Percentiles rank a stretch among this genome's conserved stretches.
Conservation (phyloP, 208 protist genomes). For the Acanthamoeba triangularis region DNA sequence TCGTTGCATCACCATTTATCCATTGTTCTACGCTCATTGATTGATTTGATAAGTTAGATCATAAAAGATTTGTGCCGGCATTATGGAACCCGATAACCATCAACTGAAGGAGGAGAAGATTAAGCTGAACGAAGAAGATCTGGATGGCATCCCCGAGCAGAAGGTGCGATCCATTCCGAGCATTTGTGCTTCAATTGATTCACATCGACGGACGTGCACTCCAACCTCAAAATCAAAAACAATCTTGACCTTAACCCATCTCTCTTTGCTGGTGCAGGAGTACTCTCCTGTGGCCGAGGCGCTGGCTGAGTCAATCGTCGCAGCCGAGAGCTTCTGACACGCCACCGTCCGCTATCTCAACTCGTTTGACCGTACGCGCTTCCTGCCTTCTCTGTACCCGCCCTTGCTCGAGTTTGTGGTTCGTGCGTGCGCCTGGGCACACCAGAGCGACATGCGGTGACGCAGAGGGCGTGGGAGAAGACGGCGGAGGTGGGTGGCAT, state of each 20-base stretch:
- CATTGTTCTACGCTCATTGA: not conserved
- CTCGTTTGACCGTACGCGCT: not conserved
- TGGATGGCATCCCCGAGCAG: not conserved
- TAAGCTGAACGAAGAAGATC: not conserved
- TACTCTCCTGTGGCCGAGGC: constrained; percentile 4
- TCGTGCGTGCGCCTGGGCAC: not conserved
- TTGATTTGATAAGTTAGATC: no score
- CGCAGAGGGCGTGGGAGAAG: not conserved
- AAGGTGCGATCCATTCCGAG: not conserved
- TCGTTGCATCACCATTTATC: no score
- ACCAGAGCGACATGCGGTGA: constrained; percentile 1
- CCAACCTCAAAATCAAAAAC: no score
- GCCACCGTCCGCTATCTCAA: not conserved
- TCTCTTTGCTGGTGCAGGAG: not conserved
- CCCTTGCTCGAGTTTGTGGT: not conserved
- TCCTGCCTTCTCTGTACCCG: not conserved
- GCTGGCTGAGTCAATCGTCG: not conserved
- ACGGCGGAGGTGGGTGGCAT: not conserved
- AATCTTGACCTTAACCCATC: no score
- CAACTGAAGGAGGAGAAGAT: not conserved
- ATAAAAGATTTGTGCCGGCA: not conserved
- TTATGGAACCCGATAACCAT: not conserved
- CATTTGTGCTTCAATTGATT: not conserved
- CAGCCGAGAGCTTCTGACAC: not conserved
- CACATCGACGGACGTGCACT: no score